Evolutionary conservation across 2,329 filamentous ascomycete species (phyloP).

Genomic region (Ceratocystis ficicola): DNA sequence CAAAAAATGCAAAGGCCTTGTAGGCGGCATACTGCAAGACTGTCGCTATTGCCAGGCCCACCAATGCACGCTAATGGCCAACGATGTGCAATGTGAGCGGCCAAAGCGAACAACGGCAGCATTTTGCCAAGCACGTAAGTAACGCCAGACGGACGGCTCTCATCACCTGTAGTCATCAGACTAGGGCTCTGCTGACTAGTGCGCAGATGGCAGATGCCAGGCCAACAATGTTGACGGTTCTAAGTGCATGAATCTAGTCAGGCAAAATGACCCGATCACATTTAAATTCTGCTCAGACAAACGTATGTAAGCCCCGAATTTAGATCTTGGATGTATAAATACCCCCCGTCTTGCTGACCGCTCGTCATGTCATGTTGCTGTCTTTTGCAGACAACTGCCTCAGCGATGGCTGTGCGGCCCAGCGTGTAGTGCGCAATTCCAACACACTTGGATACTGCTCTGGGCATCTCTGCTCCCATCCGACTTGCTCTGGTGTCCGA

Average conservation of each 20-base stretch:
- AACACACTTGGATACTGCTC: constrained; percentile 23
- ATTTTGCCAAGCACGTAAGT: constrained; percentile 20
- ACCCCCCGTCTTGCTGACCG: background rate
- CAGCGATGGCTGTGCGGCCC: constrained; percentile 22
- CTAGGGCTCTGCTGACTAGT: background rate
- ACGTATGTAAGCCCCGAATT: constrained; percentile 22
- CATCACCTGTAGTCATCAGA: background rate
- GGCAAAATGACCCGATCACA: constrained; percentile 24
- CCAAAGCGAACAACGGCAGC: constrained; percentile 12
- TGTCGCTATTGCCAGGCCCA: constrained; percentile 11
- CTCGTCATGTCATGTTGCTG: background rate
- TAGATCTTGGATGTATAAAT: background rate
- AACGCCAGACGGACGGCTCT: background rate
- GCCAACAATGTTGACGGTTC: constrained; percentile 14
- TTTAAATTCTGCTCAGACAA: constrained; percentile 24
- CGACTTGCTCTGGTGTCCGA: constrained; percentile 21
- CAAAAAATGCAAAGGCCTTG: background rate
- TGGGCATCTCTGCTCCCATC: constrained; percentile 25
- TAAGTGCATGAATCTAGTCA: constrained; percentile 24
- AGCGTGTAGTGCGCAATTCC: constrained; percentile 9
- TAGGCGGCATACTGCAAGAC: background rate
- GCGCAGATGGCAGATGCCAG: constrained; percentile 22
- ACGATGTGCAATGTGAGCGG: constrained; percentile 7
- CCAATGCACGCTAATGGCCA: constrained; percentile 14
- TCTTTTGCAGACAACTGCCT: constrained; percentile 24